Evolutionary conservation across 371 early-diverging fungal species (phyloP), one percentile per base, ranked within the genome.

Genomic region (Batrachochytrium dendrobatidis): DNA sequence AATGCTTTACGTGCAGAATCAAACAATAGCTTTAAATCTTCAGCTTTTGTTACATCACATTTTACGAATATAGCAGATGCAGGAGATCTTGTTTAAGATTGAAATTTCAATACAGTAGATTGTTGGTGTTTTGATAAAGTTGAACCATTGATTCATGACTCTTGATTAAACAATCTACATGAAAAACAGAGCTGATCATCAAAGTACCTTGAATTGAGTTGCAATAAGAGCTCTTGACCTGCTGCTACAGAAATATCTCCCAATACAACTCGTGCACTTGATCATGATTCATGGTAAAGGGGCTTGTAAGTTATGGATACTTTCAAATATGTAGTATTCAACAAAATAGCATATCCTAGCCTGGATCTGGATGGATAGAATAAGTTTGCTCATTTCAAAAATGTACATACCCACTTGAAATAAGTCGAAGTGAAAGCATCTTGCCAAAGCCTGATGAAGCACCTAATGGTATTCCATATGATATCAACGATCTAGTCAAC

Each of bases 41-140:
- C 57, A 22, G 68, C 66, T n/a, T 72, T 65, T 31, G 81, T 66
- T 10, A 87, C 90, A 64, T 89, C 83, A 55, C 83, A 81, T 34
- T 63, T 69, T 26, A 61, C 29, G 71, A 66, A 68, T 33, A 66
- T 65, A 30, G 67, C 66, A 10, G 58, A 54, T n/a, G 39, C 48
- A 1, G 53, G 31, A 48, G 48, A 28, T 18, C 4, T 28, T 5
- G 30, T 8, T 24, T 30, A n/a, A 17, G 7, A 24, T n/a, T 4
- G 10, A 39, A 7, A 17, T 1, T 29, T 29, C 25, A 22, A 2
- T 20, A 22, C n/a, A 15, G 30, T 12, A 22, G 28, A 30, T 3
- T 51, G 28, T 28, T 51, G 28, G 52, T n/a, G n/a, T 39, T n/a
- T 39, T n/a, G n/a, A 17, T 17, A 17, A 39, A 29, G 15, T 46